Percentiles rank a stretch among this genome's conserved stretches.
Conservation (phyloP, 305 asterid genomes). For the Caryopteris hybrid region DNA sequence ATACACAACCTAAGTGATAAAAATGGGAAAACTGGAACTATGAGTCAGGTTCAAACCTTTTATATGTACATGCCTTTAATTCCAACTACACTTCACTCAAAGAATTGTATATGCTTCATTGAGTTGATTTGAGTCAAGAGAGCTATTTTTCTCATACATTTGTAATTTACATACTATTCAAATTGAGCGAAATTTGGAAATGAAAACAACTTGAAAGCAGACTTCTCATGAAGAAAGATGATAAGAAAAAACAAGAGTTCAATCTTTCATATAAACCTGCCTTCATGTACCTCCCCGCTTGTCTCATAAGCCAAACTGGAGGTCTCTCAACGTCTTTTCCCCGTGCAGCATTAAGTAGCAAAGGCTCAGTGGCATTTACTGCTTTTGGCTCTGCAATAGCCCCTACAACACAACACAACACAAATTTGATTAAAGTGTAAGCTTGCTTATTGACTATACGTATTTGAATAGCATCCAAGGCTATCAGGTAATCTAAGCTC, state of each 20-base stretch:
- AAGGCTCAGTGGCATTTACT: constrained; percentile 66
- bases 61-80: not conserved
- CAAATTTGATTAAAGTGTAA: not conserved
- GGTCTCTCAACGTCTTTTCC: constrained; percentile 96
- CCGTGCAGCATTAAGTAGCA: constrained; percentile 78
- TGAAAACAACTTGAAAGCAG: not conserved
- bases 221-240: not conserved
- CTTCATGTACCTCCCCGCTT: constrained; percentile 99
- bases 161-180: not conserved
- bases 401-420: constrained; percentile 34
- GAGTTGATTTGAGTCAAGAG: not conserved
- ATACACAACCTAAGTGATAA: not conserved
- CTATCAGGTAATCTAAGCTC: not conserved
- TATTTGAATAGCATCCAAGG: not conserved
- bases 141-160: not conserved
- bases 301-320: constrained; percentile 99
- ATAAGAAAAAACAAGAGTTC: not conserved
- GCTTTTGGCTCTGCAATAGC: constrained; percentile 82
- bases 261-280: constrained; percentile 63
- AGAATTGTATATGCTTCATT: not conserved
- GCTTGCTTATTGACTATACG: not conserved
- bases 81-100: not conserved
- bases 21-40: not conserved
- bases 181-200: not conserved
- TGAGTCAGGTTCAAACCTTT: not conserved